Conservation (phyloP, 2,329 filamentous ascomycete genomes). For the Colletotrichum sublineola region DNA sequence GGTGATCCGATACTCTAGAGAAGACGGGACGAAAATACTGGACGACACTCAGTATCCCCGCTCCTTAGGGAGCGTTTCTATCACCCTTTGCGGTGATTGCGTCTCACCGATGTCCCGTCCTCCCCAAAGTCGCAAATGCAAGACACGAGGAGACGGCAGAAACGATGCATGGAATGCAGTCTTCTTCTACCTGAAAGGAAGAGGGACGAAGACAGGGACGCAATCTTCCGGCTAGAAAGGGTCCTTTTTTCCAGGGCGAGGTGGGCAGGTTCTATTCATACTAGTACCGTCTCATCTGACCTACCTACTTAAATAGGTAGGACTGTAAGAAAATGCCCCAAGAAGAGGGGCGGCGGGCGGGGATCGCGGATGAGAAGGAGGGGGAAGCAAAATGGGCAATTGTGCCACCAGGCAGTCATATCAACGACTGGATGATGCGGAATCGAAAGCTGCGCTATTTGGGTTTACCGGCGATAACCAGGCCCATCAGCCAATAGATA, state of each 20-base stretch:
- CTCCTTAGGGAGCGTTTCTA: not conserved
- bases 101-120: not conserved
- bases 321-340: not conserved
- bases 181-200: conserved; percentile 29
- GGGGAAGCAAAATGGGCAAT: conserved; percentile 15
- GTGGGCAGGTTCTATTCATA: not conserved
- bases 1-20: conserved; percentile 11
- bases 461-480: conserved; percentile 14
- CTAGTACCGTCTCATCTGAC: not conserved
- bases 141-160: conserved; percentile 13
- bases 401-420: conserved; percentile 8
- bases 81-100: not conserved
- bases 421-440: conserved; percentile 32
- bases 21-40: conserved; percentile 23
- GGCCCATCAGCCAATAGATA: conserved; percentile 29
- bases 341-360: not conserved
- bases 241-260: conserved; percentile 5
- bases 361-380: conserved; percentile 7
- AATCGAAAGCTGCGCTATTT: conserved; percentile 28
- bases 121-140: not conserved
- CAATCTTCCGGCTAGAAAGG: not conserved
- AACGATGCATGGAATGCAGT: conserved; percentile 32
- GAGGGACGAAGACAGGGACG: not conserved
- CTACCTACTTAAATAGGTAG: no score
- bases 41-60: conserved; percentile 15